Base-by-base conservation (phyloP, 2,329 filamentous ascomycete genomes). In the Alternaria dauci region DNA sequence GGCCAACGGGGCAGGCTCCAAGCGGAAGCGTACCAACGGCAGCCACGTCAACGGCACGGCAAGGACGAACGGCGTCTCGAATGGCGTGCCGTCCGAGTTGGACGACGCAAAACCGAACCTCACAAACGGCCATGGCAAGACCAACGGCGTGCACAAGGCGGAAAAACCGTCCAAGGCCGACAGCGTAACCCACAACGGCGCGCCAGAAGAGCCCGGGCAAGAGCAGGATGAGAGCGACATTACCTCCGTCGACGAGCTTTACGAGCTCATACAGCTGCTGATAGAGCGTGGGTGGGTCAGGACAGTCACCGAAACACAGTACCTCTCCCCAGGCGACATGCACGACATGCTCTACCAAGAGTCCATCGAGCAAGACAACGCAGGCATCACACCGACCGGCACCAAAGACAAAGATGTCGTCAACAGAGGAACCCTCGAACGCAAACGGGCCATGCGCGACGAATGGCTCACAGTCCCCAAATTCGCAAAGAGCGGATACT, bases 271-370 rank as follows among this genome's bases (percentile, higher is more conserved):
- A 39, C 75, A 80, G 34, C 72, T 77, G 14, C 76, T 88, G 38
- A 85, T 94, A 42, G 83, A 87, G 54, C 83, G 85, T 30, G 91
- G 91, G 51, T 86, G 93, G 62, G 76, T 95, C 50, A 87, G 90
- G 66, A 88, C 88, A 7, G 86, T 93, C 25, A 77, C 76, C 67
- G 72, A 76, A 28, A 73, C 74, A 18, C 78, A 82, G 18, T 85
- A 83, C 58, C 78, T 82, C n/a, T 82, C 85, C 48, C 84, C 87
- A 1, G 84, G 87, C 52, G 92, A 86, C 59, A 72, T 81, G 28
- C 74, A 82, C 58, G 77, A 79, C 52, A 85, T 89, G 56, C 85
- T 91, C n/a, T 87, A 90, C 67, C 85, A 86, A 44, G 84, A 89
- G 26, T 82, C 90, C 32, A 85, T 85, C 51, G 83, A 84, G 52